Evolutionary conservation across 768 basidiomycete species (phyloP), one percentile per base, ranked within the genome.

Genomic region (Cantharellus anzutake): DNA sequence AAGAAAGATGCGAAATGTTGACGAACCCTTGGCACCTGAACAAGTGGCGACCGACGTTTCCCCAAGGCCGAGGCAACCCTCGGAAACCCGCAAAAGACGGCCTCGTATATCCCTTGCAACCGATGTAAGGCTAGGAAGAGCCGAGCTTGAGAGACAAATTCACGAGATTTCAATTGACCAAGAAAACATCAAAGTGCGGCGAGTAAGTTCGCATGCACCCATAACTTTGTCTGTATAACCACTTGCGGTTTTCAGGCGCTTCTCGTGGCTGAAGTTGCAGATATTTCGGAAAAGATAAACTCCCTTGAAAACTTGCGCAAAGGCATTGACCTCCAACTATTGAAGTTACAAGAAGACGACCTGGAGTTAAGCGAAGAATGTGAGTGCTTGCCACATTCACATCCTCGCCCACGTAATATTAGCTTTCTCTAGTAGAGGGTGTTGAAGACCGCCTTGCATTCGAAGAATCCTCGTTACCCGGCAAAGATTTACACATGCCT

Each of bases 341-440:
- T 98, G 40, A 86, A 80, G 68, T 69, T 97, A 52, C 87, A 93
- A 60, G 94, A 99, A 68, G 94, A 98, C 65, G 93, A 96, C 63
- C 74, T 99, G 34, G 94, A 97, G 67, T 73, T 99, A n/a, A 90
- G 96, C 66, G 94, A 96, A 62, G 94, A 99, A 72, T 70, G 91
- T 93, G 66, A 66, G 88, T 76, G 5, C 52, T 14, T 55, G 7
- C 35, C 52, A 11, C 11, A 55, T 55, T 52, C 57, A 0, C n/a
- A 3, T 3, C 38, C 51, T 11, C 16, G 2, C 20, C 58, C 60
- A 61, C 20, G 50, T 44, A 44, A 14, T 7, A 42, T 56, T 14
- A 4, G 40, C 37, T 35, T 5, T n/a, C 42, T 59, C 35, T 65
- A 94, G 91, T 96, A 59, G 82, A 88, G 71, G 92, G 92, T 42